phyloP scores from a whole-genome alignment of 2,329 filamentous ascomycete species.

The Ilyonectria robusta region DNA sequence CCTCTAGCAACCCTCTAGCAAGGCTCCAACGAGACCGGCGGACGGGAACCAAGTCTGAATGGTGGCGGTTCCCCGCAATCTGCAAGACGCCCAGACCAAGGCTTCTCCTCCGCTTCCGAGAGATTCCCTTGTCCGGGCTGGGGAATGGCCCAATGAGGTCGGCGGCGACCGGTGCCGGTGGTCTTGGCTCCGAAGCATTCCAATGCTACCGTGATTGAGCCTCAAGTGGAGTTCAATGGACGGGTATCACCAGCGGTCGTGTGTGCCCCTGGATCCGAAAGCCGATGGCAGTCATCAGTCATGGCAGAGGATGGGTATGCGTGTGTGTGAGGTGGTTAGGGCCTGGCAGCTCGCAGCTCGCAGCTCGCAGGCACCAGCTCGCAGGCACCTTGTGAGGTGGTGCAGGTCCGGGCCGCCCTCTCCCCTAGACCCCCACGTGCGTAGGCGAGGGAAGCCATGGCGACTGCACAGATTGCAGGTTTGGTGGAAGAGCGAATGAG shows the following conservation, averaged over 20 bases:
- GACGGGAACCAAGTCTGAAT: conserved; percentile 31
- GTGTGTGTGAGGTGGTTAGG: neutral
- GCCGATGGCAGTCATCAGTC: conserved; percentile 8
- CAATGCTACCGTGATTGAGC: conserved; percentile 38
- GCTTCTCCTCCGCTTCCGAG: conserved; percentile 37
- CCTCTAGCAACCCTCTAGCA: conserved; percentile 7
- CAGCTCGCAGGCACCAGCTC: neutral
- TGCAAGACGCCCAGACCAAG: conserved; percentile 34
- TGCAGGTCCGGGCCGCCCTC: conserved; percentile 21
- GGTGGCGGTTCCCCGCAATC: conserved; percentile 42
- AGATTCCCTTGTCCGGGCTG: conserved; percentile 45
- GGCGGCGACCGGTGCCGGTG: conserved; percentile 17
- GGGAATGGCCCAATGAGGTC: conserved; percentile 37
- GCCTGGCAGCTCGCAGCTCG: conserved; percentile 16
- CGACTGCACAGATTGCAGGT: conserved; percentile 16
- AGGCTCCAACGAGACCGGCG: conserved; percentile 13
- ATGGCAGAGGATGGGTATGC: neutral
- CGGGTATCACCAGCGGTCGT: conserved; percentile 16
- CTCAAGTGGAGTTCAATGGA: conserved; percentile 44
- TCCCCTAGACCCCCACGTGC: conserved; percentile 22
- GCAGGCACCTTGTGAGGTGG: neutral
- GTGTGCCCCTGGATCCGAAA: conserved; percentile 16
- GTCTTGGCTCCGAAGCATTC: conserved; percentile 32
- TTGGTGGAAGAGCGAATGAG: conserved; percentile 19
- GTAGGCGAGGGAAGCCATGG: conserved; percentile 5